Evolutionary conservation across 2,329 filamentous ascomycete genomes (phyloP).

Genomic region (Aspergillus chevalieri): DNA sequence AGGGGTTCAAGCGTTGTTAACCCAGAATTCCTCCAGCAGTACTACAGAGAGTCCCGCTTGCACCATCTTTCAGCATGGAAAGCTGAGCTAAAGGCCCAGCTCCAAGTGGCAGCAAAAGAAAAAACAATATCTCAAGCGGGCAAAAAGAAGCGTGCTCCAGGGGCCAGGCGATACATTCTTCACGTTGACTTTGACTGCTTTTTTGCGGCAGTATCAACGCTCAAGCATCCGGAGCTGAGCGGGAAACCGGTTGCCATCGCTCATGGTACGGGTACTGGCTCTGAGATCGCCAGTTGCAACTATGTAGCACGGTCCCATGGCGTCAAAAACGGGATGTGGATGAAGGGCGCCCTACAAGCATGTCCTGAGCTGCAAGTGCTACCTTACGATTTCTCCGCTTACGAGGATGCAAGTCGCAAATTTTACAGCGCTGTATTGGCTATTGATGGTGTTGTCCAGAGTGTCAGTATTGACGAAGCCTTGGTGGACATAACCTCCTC

Average conservation of each 20-base stretch:
- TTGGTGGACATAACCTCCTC: slow-evolving; percentile 73
- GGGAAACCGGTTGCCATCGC: slow-evolving; percentile 84
- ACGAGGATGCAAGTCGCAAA: slow-evolving; percentile 79
- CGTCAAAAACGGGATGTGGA: slow-evolving; percentile 99
- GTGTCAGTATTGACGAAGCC: slow-evolving; percentile 94
- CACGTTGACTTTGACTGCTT: slow-evolving; percentile 99
- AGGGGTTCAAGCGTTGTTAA: slow-evolving; percentile 87
- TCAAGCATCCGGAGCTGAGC: slow-evolving; percentile 65
- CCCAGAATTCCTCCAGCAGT: slow-evolving; percentile 88
- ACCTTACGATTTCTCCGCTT: slow-evolving; percentile 92
- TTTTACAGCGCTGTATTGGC: slow-evolving; percentile 83
- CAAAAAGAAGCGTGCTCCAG: slow-evolving; percentile 52
- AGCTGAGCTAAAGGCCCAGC: slow-evolving; percentile 79
- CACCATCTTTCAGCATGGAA: slow-evolving; percentile 98
- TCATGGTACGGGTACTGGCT: slow-evolving; percentile 75
- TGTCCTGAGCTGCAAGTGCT: slow-evolving; percentile 82
- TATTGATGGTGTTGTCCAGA: slow-evolving; percentile 79
- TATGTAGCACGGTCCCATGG: slow-evolving; percentile 82
- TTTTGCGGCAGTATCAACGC: slow-evolving; percentile 87
- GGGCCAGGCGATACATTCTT: slow-evolving; percentile 72
- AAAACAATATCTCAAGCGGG: slow-evolving; percentile 46
- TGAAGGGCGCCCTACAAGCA: slow-evolving; percentile 77
- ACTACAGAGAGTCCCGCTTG: slow-evolving; percentile 87
- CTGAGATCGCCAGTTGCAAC: slow-evolving; percentile 96
- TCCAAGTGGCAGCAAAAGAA: slow-evolving; percentile 73